Base-by-base conservation (phyloP, 352 stramenopile species). In the Globisporangium heterothallicum region DNA sequence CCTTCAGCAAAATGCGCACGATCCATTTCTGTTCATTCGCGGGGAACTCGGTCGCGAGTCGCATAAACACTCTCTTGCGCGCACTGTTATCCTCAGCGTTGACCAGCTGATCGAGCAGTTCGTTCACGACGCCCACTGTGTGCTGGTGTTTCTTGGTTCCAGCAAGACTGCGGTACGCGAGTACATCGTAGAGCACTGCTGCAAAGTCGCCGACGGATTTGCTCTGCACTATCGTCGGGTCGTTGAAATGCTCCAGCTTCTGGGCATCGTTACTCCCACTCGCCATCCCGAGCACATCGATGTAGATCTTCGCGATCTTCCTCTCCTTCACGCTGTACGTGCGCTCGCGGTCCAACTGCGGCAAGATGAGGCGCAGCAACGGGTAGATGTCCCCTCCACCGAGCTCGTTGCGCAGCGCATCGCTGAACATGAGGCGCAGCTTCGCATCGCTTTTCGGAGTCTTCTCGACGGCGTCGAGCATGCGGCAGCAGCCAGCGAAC, bases 261-360 rank as follows among this genome's bases (percentile, higher is more conserved):
- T 88, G 77, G 13, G 81, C 81, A 30, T 94, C 84, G 21, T 64
- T 68, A 48, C 74, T 88, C 49, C 70, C 74, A 0, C 60, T 53
- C 10, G 71, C 69, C 56, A 94, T 74, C 12, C 84, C 81, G 8
- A 94, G 53, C 7, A 92, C 64, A 10, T 91, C 72, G 4, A 90
- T 62, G 51, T 91, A 92, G 9, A 88, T 49, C 58, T 75, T 84
- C 34, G 79, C 84, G 52, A 94, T 84, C 62, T 91, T 94, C 67
- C 86, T 91, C 58, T 92, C 81, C 56, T 91, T 90, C 6, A 94
- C 64, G 60, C 90, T 92, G 61, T 92, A 94, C 42, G 75, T 89
- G 59, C 84, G 78, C 51, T 92, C 81, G 50, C 79, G 81, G 60
- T 94, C 84, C 45, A 94, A 64, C 44, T 91, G 81, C 4, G 84